These are phyloP conservation scores for Polymyxa betae DNA, from an alignment of 208 protist species.

Conservation along the genomic window DNA sequence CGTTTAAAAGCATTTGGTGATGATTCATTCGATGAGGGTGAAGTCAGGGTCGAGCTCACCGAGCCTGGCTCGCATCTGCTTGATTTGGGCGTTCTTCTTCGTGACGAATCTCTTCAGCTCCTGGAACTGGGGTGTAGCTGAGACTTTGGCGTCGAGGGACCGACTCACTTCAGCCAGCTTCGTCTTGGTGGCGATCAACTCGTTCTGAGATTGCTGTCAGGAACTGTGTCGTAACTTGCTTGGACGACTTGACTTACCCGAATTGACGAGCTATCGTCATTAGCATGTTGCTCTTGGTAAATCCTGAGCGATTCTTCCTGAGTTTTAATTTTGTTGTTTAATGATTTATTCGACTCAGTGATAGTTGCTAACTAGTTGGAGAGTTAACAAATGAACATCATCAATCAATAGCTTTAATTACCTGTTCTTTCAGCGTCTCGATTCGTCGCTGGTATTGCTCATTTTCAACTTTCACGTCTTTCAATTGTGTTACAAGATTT, in stretches of 20 bases:
- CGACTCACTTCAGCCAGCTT: neutral
- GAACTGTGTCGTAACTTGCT: neutral
- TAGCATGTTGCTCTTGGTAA: neutral
- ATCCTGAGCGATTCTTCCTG: neutral
- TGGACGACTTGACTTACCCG: neutral
- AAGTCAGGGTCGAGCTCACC: conserved; percentile 2
- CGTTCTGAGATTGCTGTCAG: too few relatives aligned
- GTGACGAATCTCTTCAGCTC: conserved; percentile 22
- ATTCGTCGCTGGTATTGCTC: neutral
- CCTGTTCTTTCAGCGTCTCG: conserved; percentile 28
- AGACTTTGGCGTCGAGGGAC: neutral
- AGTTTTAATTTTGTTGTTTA: neutral
- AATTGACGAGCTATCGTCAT: neutral
- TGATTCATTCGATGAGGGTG: too few relatives aligned
- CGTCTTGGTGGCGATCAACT: too few relatives aligned
- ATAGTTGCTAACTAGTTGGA: neutral
- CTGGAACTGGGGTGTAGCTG: conserved; percentile 46
- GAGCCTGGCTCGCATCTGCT: neutral
- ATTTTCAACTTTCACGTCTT: conserved; percentile 5
- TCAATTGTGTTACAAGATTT: neutral
- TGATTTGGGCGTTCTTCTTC: conserved; percentile 40
- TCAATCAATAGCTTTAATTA: neutral
- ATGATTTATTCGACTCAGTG: neutral
- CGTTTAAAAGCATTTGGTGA: too few relatives aligned
- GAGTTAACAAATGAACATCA: neutral